These are phyloP conservation scores for Debaryomyces subglobosus DNA, from an alignment of 1,139 yeast species.

Conservation along the genomic window DNA sequence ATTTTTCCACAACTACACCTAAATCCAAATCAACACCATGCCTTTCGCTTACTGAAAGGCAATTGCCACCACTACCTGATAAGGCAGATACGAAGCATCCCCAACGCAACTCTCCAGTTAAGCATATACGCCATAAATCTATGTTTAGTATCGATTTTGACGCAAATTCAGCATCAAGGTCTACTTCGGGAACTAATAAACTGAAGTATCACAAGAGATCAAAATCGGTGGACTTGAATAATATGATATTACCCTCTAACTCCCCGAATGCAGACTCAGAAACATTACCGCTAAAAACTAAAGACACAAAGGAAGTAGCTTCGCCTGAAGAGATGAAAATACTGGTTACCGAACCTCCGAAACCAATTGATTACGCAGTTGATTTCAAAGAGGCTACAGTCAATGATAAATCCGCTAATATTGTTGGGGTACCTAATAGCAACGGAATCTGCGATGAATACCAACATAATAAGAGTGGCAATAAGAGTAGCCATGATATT, in stretches of 20 bases:
- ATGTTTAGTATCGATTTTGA: slow-evolving; percentile 42
- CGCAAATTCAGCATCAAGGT: slow-evolving; percentile 8
- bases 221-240: slow-evolving; percentile 15
- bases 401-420: slow-evolving; percentile 12
- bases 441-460: background rate
- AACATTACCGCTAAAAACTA: background rate
- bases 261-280: background rate
- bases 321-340: slow-evolving; percentile 4
- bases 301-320: background rate
- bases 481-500: slow-evolving; percentile 12
- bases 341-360: slow-evolving; percentile 43
- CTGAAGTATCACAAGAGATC: slow-evolving; percentile 14
- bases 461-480: slow-evolving; percentile 9
- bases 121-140: slow-evolving; percentile 44
- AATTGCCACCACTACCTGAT: slow-evolving; percentile 20
- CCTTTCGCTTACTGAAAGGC: slow-evolving; percentile 15
- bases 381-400: slow-evolving; percentile 42
- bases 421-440: background rate
- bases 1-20: slow-evolving; percentile 13
- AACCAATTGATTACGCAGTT: slow-evolving; percentile 39
- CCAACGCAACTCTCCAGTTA: slow-evolving; percentile 28
- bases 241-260: background rate
- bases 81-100: slow-evolving; percentile 3
- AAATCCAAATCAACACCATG: slow-evolving; percentile 29
- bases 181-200: background rate